A percentile compares a stretch with the other conserved stretches of the same genome.
Conservation (phyloP, 805 yeast genomes). For the Ogataea salicorniae region DNA sequence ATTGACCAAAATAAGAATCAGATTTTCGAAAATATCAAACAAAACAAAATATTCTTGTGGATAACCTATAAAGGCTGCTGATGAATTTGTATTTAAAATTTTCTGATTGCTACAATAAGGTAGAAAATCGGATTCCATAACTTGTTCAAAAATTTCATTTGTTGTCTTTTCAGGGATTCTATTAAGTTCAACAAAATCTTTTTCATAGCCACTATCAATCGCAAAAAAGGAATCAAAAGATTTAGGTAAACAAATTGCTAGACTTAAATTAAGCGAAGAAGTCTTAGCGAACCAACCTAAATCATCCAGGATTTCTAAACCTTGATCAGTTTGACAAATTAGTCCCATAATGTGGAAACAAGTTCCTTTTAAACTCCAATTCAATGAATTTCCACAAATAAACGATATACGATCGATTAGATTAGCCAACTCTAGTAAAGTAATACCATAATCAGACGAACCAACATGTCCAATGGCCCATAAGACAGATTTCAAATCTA, state of each 20-base stretch:
- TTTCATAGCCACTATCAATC: constrained; percentile 2
- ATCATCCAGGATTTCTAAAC: constrained; percentile 81
- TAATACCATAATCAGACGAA: constrained; percentile 63
- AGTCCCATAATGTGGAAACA: constrained; percentile 77
- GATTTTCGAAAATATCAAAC: constrained; percentile 26
- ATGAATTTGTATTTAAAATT: constrained; percentile 1
- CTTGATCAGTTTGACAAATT: constrained; percentile 67
- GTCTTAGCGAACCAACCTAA: constrained; percentile 62
- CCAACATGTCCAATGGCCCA: constrained; percentile 90
- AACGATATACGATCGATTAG: constrained; percentile 49
- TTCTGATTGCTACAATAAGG: constrained; percentile 11
- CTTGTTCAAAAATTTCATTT: constrained; percentile 14
- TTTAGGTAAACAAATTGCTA: constrained; percentile 26
- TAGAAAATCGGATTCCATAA: constrained; percentile 28
- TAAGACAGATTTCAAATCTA: constrained; percentile 62
- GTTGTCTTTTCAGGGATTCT: constrained; percentile 10
- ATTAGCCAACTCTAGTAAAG: constrained; percentile 43
- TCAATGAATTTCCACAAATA: constrained; percentile 41
- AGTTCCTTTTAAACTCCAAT: constrained; percentile 66
- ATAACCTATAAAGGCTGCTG: constrained; percentile 6
- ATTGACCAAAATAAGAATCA: constrained; percentile 22
- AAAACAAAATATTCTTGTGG: constrained; percentile 20
- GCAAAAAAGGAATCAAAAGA: constrained; percentile 14
- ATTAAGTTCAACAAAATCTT: constrained; percentile 1
- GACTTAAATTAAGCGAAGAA: constrained; percentile 37